These are phyloP conservation scores for Leptographium galeiforme DNA, from an alignment of 2,329 filamentous ascomycete species.

Conservation along the genomic window DNA sequence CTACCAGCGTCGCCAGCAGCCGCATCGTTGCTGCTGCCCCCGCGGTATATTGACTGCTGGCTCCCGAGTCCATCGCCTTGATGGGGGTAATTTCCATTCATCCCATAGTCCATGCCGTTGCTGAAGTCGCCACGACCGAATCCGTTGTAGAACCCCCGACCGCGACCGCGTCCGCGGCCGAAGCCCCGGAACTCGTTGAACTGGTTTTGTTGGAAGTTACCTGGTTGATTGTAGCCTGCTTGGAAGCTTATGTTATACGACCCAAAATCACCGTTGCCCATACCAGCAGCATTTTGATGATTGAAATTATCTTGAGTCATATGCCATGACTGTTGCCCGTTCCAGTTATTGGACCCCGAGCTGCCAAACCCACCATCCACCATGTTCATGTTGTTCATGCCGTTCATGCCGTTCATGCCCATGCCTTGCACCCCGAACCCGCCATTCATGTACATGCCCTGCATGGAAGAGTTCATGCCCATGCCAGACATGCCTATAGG, in stretches of 20 bases:
- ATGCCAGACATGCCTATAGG: constrained; percentile 61
- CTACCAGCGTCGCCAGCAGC: neutral
- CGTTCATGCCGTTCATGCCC: constrained; percentile 64
- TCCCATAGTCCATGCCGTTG: constrained; percentile 1
- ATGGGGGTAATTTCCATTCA: neutral
- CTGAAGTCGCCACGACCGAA: constrained; percentile 40
- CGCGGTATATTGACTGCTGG: neutral
- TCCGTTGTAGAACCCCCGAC: constrained; percentile 46
- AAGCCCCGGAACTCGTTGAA: constrained; percentile 68
- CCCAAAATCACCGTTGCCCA: constrained; percentile 70
- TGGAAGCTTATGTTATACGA: constrained; percentile 64
- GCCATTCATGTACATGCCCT: constrained; percentile 64
- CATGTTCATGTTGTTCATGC: constrained; percentile 71
- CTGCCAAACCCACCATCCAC: constrained; percentile 54
- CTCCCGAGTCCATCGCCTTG: constrained; percentile 1
- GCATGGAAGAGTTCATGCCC: constrained; percentile 75
- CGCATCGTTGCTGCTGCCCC: neutral
- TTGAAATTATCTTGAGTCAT: constrained; percentile 81
- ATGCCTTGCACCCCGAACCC: constrained; percentile 40
- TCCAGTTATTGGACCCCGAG: constrained; percentile 62
- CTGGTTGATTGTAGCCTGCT: constrained; percentile 69
- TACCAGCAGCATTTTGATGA: constrained; percentile 70
- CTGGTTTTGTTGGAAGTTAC: constrained; percentile 68
- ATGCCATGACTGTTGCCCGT: constrained; percentile 71
- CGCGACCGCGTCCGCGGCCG: constrained; percentile 52